These are phyloP conservation scores for Cercospora zeae-maydis DNA, from an alignment of 2,329 filamentous ascomycete species.

Conservation along the genomic window DNA sequence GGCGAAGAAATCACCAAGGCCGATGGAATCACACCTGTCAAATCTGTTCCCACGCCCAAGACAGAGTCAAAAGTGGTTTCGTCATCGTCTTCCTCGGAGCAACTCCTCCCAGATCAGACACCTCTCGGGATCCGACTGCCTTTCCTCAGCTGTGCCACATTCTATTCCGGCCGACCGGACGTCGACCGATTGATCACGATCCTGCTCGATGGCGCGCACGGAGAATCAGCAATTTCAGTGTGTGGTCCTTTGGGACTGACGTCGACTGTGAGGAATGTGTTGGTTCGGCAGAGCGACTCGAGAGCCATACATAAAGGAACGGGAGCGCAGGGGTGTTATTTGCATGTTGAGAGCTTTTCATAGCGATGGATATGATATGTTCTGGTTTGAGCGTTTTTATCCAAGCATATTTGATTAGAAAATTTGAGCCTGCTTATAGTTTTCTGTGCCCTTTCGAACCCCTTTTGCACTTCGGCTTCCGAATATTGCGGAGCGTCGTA, in stretches of 20 bases:
- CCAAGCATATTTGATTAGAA: too few species aligned
- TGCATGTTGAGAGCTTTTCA: constrained; percentile 27
- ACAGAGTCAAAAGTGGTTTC: not conserved
- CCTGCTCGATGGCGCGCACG: constrained; percentile 27
- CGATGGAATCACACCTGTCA: constrained; percentile 14
- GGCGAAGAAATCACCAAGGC: constrained; percentile 8
- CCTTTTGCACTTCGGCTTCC: too few species aligned
- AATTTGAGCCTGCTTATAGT: too few species aligned
- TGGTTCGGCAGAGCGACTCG: constrained; percentile 25
- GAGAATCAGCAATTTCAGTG: constrained; percentile 27
- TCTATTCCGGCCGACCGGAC: constrained; percentile 28
- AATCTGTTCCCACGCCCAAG: not conserved
- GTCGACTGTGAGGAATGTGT: constrained; percentile 22
- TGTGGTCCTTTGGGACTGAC: constrained; percentile 27
- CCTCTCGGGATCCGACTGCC: constrained; percentile 8
- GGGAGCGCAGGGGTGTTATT: constrained; percentile 25
- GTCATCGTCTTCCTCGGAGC: not conserved
- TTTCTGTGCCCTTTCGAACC: too few species aligned
- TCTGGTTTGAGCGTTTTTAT: too few species aligned
- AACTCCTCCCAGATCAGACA: not conserved
- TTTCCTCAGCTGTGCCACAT: constrained; percentile 23
- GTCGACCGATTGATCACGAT: constrained; percentile 16
- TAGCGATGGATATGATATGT: not conserved
- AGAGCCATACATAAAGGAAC: constrained; percentile 30
- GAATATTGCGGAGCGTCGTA: too few species aligned